Base-by-base conservation (phyloP, 2,329 filamentous ascomycete genomes). In the Pseudogymnoascus sp. region DNA sequence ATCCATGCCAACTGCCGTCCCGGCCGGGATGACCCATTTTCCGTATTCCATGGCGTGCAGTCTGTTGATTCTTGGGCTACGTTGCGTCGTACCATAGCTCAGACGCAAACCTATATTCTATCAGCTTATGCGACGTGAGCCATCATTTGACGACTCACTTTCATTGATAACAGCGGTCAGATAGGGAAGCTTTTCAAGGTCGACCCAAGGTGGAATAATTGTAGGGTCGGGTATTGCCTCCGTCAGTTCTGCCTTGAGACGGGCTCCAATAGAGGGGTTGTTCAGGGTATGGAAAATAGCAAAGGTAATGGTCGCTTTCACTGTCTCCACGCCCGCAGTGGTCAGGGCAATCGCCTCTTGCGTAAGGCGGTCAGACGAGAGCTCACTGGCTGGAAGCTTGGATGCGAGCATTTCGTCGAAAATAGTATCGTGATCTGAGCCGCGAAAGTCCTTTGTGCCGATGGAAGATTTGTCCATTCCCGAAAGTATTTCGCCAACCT, bases 131-230 rank as follows among this genome's bases (percentile, higher is more conserved):
- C 41, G 36, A 60, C 28, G 16, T 28, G 47, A n/a, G 37, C 4
- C 11, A 38, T 61, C 43, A 35, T 8, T 3, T 35, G 8, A 20
- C 30, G 22, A 54, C 62, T 37, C 61, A 66, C 64, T 60, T 64
- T 65, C 66, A 59, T 71, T 36, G 30, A 66, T 60, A 11, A 63
- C 43, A 30, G 62, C 61, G n/a, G 57, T 64, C 7, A 74, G 63
- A 62, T 77, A 79, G 0, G 77, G 74, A 7, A 78, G 67, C 47
- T 73, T 66, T 64, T 79, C 72, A 6, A 77, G 66, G 20, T 71
- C 62, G 37, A 18, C 37, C n/a, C n/a, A 16, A 18, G 12, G 37
- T 16, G n/a, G n/a, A n/a, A 18, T 18, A 6, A 16, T 38, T n/a
- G n/a, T n/a, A 9, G n/a, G 37, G 14, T 16, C n/a, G n/a, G 37